A percentile compares a stretch with the other conserved stretches of the same genome.
These are phyloP conservation scores for Penicillium flavigenum DNA, from an alignment of 495 filamentous ascomycete species.

Conservation along the genomic window DNA sequence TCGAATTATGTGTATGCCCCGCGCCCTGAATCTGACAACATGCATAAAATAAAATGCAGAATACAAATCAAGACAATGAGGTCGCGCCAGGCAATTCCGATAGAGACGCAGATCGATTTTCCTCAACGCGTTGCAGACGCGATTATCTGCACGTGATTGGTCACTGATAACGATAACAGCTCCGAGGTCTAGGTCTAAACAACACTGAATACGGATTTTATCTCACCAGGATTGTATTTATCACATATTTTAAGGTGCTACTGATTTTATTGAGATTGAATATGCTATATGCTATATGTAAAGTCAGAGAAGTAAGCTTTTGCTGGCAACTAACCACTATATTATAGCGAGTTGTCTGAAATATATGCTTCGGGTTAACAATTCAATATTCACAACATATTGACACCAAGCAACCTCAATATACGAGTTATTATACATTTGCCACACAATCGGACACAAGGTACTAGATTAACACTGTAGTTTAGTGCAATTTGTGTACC, in stretches of 20 bases:
- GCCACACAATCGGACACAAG: background rate
- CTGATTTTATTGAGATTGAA: background rate
- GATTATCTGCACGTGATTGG: slow-evolving; percentile 35
- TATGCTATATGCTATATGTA: background rate
- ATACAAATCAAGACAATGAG: slow-evolving; percentile 3
- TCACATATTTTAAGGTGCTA: background rate
- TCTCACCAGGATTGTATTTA: background rate
- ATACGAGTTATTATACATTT: background rate
- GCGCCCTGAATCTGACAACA: slow-evolving; percentile 20
- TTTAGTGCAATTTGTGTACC: background rate
- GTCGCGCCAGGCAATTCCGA: slow-evolving; percentile 1
- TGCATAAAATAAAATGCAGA: slow-evolving; percentile 36
- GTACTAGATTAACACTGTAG: background rate
- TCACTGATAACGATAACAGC: slow-evolving; percentile 23
- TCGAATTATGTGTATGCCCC: slow-evolving; percentile 22
- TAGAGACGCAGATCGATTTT: slow-evolving; percentile 7
- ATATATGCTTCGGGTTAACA: background rate
- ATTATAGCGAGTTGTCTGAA: background rate
- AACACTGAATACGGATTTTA: background rate
- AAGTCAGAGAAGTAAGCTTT: background rate
- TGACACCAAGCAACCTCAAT: background rate
- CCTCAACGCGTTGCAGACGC: slow-evolving; percentile 21
- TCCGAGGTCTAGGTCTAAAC: background rate
- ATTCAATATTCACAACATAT: background rate
- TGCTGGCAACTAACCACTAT: background rate